Base-by-base conservation (phyloP, 805 yeast genomes). In the Starmerella roubikii region DNA sequence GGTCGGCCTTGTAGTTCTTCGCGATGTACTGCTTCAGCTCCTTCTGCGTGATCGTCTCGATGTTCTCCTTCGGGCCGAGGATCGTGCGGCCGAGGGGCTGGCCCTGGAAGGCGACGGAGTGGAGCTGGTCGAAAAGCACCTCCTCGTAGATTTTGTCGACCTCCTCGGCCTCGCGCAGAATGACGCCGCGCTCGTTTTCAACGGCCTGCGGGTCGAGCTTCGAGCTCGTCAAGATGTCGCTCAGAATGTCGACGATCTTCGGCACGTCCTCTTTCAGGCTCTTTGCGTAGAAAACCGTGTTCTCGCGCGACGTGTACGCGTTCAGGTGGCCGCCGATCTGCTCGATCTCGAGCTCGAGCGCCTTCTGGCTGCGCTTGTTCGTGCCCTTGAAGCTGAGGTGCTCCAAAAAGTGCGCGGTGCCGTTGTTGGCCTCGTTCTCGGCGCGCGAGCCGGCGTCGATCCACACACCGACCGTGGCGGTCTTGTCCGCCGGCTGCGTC, bases 381-480 rank as follows among this genome's bases (percentile, higher is more conserved):
- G 99, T 91, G 19, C 99, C 99, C 58, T 91, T 91, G 67, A 91
- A 91, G 9, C 97, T 93, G 54, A 91, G 67, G 61, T 91, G 99
- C 61, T 91, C 99, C 41, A 91, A 64, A 57, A 91, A 91, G 62
- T 91, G 99, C 0, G 99, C 99, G 7, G 97, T 86, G 34, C 99
- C 99, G 51, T 85, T 85, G 54, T 69, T 69, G 53, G 81, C 74
- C 33, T 67, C 67, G 53, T 75, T 78, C 61, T 91, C 99, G 3
- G 97, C 97, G 46, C 99, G 70, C 3, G 96, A 86, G 2, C 99
- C 99, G 30, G 98, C 95, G 61, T 91, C 95, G 45, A 91, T 85
- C 88, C 95, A 93, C 39, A 91, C 88, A 2, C 97, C 98, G 12
- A 91, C 95, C 2, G 98, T 91, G 45, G 98, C 97, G 32, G 96